Conservation (phyloP, 139 green algal genomes). For the Parachlorella kessleri region DNA sequence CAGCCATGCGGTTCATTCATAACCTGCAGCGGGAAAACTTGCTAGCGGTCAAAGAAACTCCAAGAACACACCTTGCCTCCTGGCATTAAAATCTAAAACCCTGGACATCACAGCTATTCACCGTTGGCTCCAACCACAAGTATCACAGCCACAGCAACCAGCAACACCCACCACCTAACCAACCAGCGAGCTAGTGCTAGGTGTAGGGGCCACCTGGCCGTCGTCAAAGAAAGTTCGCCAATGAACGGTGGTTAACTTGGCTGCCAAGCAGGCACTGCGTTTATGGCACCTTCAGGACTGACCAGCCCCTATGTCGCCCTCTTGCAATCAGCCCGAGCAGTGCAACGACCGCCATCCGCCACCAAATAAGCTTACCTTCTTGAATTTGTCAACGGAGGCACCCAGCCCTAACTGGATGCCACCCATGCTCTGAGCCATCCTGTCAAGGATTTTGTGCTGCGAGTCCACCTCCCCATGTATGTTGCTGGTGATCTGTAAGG, state of each 20-base stretch:
- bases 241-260: neutral
- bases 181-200: no score
- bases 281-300: no score
- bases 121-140: no score
- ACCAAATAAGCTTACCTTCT: no score
- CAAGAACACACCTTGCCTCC: no score
- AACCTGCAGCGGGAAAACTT: conserved; percentile 31
- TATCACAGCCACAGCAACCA: neutral
- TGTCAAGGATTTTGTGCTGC: conserved; percentile 68
- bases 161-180: no score
- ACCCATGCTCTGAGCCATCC: conserved; percentile 62
- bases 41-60: neutral
- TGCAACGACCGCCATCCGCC: no score
- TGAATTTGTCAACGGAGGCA: conserved; percentile 62
- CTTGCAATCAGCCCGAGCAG: neutral
- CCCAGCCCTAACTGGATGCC: conserved; percentile 49
- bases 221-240: neutral
- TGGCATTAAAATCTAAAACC: no score
- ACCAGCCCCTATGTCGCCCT: neutral
- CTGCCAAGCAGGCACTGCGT: no score
- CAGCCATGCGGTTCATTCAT: conserved; percentile 55
- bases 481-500: conserved; percentile 58
- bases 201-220: no score
- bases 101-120: no score
- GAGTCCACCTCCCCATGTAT: conserved; percentile 66